These are phyloP conservation scores for Daldinia loculata DNA, from an alignment of 495 filamentous ascomycete species.

Conservation along the genomic window DNA sequence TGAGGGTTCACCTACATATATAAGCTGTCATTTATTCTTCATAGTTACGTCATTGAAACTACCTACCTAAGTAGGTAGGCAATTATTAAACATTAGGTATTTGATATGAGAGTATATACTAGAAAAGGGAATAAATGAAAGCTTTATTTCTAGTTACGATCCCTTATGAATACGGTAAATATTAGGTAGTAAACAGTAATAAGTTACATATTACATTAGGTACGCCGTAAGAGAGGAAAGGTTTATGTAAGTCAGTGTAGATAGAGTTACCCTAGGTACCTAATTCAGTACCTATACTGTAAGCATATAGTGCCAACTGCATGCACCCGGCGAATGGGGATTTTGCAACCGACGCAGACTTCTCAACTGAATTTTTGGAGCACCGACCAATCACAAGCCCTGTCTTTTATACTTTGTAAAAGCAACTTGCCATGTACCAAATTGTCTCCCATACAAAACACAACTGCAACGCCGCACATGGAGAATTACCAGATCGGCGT, in stretches of 20 bases:
- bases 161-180: no score
- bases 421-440: conserved; percentile 2
- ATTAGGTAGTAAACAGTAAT: neutral
- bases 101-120: neutral
- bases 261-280: neutral
- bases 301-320: neutral
- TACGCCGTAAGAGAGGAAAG: no score
- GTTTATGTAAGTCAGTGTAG: no score
- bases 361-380: conserved; percentile 22
- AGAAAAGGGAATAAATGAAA: neutral
- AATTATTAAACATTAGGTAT: neutral
- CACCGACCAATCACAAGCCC: conserved; percentile 30
- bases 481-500: conserved; percentile 29
- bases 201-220: neutral
- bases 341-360: conserved; percentile 29
- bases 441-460: neutral
- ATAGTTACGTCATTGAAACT: neutral
- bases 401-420: conserved; percentile 22
- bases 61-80: neutral
- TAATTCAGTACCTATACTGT: conserved; percentile 1
- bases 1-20: neutral
- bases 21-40: no score
- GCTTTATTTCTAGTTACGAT: neutral
- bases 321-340: neutral
- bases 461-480: conserved; percentile 20